Base-by-base conservation (phyloP, 257 asterid species). In the Forsythia viridissima region DNA sequence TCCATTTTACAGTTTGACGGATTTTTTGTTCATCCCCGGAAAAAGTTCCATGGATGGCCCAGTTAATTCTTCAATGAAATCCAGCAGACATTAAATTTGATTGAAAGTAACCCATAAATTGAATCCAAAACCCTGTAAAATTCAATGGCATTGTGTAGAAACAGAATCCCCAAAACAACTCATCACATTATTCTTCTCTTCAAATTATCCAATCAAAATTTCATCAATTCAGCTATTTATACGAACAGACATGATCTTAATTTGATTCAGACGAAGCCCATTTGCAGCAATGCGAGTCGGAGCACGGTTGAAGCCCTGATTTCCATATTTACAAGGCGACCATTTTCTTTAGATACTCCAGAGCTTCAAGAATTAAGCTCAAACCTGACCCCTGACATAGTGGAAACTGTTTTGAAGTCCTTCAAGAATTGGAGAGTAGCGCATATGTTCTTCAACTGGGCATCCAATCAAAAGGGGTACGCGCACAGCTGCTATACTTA, bases 361-460 rank as follows among this genome's bases (percentile, higher is more conserved):
- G 85, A 85, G 80, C 94, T 92, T 73, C 87, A 86, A 76, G 84
- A 87, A 66, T 70, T 94, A 67, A 87, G 94, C 70, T 74, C 93
- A 36, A 82, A 78, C 37, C 91, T 94, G 52, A 91, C 92, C 5
- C 86, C 95, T 41, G 83, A 77, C 38, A 84, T 90, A 42, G 98
- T 94, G 73, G 98, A 92, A 90, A 46, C 78, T 16, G 97, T 88
- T 75, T 86, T 94, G 79, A 87, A 81, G 76, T 85, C 90, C 18
- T 77, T 91, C 71, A 84, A 81, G 77, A 86, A 74, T 59, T 94
- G 98, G 98, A 89, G 89, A 81, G 77, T 72, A 67, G 94, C 98
- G 59, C 89, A 82, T 34, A 16, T 55, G 12, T 94, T 93, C 85
- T 94, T 91, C 81, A 73, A 81, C 66, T 94, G 98, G 98, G 94